Base-by-base conservation (phyloP, 495 filamentous ascomycete genomes). In the Cercophora samala region DNA sequence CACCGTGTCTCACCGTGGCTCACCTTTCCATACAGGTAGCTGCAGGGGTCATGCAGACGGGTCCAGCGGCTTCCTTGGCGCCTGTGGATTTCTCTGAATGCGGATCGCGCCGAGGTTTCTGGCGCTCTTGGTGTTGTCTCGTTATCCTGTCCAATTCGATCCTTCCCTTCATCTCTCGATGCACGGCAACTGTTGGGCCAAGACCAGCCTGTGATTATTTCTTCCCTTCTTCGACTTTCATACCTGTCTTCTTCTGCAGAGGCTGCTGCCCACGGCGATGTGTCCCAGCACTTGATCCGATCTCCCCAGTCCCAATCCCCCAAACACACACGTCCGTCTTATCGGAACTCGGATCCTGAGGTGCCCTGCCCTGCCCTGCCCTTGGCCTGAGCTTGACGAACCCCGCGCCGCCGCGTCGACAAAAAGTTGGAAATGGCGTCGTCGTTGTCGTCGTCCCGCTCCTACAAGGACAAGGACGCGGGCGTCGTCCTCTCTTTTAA, bases 401-500 rank as follows among this genome's bases (percentile, higher is more conserved):
- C 62, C n/a, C 22, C 55, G 53, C 60, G 46, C 60, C 60, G 46
- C 60, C 3, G 60, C 25, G 29, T 21, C 54, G 55, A 62, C 62
- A 69, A n/a, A n/a, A n/a, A n/a, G n/a, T n/a, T 8, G 26, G 26
- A 62, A 58, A 75, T 75, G 73, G 68, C 71, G 73, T 88, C 91
- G 73, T 65, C 72, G 73, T 88, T 91, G 73, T 65, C 72, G 73
- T 88, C 91, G 73, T 65, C 72, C 18, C 63, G 70, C 18, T 93
- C 88, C 81, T 90, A 89, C 78, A 97, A 94, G 82, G 93, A 97
- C 76, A 84, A 84, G 71, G 81, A 83, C 62, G 70, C 66, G 70
- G 93, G 93, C 78, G 89, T 93, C 73, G 87, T 91, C 61, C 86
- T 97, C 64, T 83, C 91, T 65, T 79, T 98, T 60, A 93, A 92